These are phyloP conservation scores for Circinella umbellata DNA, from an alignment of 371 early-diverging fungal genomes.

Conservation along the genomic window DNA sequence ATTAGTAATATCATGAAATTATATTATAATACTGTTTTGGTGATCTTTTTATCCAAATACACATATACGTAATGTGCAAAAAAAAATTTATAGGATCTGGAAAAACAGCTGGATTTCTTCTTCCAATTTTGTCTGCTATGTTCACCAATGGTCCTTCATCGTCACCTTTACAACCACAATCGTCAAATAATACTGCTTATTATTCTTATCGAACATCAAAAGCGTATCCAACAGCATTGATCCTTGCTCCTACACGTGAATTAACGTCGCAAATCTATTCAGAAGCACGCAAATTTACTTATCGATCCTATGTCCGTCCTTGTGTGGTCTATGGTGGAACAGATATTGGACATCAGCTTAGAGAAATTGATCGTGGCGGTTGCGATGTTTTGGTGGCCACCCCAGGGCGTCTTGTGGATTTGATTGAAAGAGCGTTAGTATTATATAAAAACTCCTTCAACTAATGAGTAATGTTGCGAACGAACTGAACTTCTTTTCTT, in stretches of 20 bases:
- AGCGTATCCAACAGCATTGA: conserved; percentile 79
- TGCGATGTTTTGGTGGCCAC: conserved; percentile 98
- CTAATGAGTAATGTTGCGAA: too few relatives aligned
- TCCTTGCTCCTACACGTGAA: conserved; percentile 96
- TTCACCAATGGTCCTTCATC: conserved; percentile 87
- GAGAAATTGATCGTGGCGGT: conserved; percentile 81
- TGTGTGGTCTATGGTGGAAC: conserved; percentile 93
- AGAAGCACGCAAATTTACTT: conserved; percentile 39
- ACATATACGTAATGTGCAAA: not conserved
- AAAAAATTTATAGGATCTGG: conserved; percentile 67
- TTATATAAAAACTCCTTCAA: too few relatives aligned
- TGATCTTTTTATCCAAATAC: too few relatives aligned
- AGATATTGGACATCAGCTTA: conserved; percentile 80
- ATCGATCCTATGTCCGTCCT: conserved; percentile 33
- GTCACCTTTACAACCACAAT: conserved; percentile 36
- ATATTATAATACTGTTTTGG: not conserved
- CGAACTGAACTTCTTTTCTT: too few relatives aligned
- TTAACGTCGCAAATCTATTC: conserved; percentile 82
- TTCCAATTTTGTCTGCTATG: conserved; percentile 86
- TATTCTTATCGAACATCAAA: conserved; percentile 84
- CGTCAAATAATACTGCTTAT: conserved; percentile 21
- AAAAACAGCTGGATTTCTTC: conserved; percentile 89
- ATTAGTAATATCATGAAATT: too few relatives aligned
- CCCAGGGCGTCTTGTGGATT: conserved; percentile 97
- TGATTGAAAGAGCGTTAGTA: conserved; percentile 55